A percentile compares a stretch with the other conserved stretches of the same genome.
Evolutionary conservation across 768 basidiomycete genomes (phyloP).

Genomic region (Chalciporus pseudorubinellus): DNA sequence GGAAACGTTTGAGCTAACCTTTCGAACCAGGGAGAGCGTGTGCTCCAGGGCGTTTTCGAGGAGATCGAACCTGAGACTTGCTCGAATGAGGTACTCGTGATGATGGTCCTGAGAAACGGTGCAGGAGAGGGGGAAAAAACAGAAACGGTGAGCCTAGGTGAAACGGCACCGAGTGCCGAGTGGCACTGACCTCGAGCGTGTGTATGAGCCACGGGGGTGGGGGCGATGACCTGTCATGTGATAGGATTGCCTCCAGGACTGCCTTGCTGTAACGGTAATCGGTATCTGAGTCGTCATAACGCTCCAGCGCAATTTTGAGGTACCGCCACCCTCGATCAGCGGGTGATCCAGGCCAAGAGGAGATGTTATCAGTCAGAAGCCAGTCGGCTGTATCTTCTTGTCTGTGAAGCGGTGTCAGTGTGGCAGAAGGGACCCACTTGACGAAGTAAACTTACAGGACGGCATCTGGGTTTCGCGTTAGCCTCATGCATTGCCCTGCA

Average conservation of each 20-base stretch:
- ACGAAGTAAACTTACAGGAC: slow-evolving; percentile 46
- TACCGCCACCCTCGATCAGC: slow-evolving; percentile 86
- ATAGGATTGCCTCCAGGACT: slow-evolving; percentile 73
- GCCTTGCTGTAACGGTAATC: slow-evolving; percentile 77
- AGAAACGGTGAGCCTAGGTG: not conserved
- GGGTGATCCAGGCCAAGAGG: slow-evolving; percentile 80
- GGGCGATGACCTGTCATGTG: slow-evolving; percentile 53
- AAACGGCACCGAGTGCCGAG: not conserved
- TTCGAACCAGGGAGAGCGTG: slow-evolving; percentile 65
- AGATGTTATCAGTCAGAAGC: slow-evolving; percentile 77
- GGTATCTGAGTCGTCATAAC: slow-evolving; percentile 69
- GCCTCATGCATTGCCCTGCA: slow-evolving; percentile 72
- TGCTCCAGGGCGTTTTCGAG: slow-evolving; percentile 75
- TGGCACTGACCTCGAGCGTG: slow-evolving; percentile 60
- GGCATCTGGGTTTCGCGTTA: slow-evolving; percentile 61
- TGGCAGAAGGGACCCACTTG: not conserved
- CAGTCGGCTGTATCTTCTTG: slow-evolving; percentile 74
- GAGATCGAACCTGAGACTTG: slow-evolving; percentile 75
- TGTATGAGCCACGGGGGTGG: slow-evolving; percentile 85
- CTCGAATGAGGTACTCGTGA: slow-evolving; percentile 80
- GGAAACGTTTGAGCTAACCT: slow-evolving; percentile 47
- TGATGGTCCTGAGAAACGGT: slow-evolving; percentile 52
- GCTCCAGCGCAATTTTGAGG: slow-evolving; percentile 73
- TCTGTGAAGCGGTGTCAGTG: slow-evolving; percentile 37
- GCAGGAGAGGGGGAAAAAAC: not conserved